Evolutionary conservation across 2,329 filamentous ascomycete species (phyloP).

Genomic region (Claviceps sp.): DNA sequence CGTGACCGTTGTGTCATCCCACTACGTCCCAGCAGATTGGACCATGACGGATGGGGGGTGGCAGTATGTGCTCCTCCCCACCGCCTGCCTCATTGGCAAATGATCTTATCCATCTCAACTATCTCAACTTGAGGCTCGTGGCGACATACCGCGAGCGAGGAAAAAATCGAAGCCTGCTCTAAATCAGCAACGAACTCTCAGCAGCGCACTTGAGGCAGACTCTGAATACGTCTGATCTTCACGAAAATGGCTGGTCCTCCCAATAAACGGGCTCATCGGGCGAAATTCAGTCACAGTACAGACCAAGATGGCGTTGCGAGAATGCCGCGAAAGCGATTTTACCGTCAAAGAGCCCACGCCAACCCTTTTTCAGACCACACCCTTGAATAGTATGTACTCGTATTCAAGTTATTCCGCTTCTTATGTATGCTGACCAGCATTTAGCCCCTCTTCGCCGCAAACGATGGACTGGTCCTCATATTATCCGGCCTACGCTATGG

Average conservation of each 20-base stretch:
- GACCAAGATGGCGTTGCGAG: constrained; percentile 39
- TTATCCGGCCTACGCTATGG: constrained; percentile 59
- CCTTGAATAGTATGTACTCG: constrained; percentile 59
- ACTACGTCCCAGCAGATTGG: neutral
- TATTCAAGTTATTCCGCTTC: neutral
- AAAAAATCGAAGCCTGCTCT: neutral
- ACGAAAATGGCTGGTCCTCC: constrained; percentile 16
- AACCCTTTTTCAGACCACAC: constrained; percentile 96
- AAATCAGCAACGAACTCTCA: neutral
- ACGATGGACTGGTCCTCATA: constrained; percentile 85
- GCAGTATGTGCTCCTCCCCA: constrained; percentile 1
- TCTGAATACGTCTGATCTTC: neutral
- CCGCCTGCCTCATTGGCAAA: constrained; percentile 7
- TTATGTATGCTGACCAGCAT: neutral
- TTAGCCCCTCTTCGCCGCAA: constrained; percentile 64
- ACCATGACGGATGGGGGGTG: neutral
- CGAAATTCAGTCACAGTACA: constrained; percentile 46
- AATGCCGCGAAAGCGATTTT: constrained; percentile 89
- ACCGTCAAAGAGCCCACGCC: constrained; percentile 88
- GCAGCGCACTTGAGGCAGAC: neutral
- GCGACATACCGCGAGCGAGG: too few relatives aligned
- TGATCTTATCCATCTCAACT: neutral
- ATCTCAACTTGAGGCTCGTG: neutral
- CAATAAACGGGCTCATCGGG: constrained; percentile 52
- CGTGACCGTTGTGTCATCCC: too few relatives aligned